Conservation (phyloP, 176 grass and related monocot genomes). For the Themeda triandra region DNA sequence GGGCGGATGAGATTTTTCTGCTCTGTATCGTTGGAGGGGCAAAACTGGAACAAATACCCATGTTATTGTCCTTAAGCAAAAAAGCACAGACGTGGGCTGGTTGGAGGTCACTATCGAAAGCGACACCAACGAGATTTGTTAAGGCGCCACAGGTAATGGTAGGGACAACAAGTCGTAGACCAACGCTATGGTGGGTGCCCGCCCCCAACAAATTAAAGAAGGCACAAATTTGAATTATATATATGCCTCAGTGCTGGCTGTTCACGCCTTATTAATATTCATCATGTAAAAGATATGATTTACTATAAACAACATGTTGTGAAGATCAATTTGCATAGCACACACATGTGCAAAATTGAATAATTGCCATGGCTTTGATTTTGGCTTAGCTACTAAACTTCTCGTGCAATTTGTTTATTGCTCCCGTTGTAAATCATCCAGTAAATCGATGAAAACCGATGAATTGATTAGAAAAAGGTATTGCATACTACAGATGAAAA, state of each 20-base stretch:
- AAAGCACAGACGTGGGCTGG: not conserved
- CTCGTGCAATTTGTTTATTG: no score
- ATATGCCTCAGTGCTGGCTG: not conserved
- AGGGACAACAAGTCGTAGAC: not conserved
- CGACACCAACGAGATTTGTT: not conserved
- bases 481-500: not conserved
- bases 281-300: not conserved
- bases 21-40: not conserved
- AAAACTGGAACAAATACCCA: not conserved
- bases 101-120: slow-evolving; percentile 11
- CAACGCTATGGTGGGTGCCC: not conserved
- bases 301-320: not conserved
- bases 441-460: no score
- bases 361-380: not conserved
- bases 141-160: slow-evolving; percentile 10
- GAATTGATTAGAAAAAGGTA: not conserved
- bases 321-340: no score
- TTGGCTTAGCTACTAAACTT: no score
- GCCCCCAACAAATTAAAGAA: not conserved
- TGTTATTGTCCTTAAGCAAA: not conserved
- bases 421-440: no score
- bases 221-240: not conserved
- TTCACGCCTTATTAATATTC: not conserved
- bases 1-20: not conserved
- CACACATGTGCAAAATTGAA: not conserved